phyloP scores from a whole-genome alignment of 805 yeast species.

The Metschnikowia rubicola region DNA sequence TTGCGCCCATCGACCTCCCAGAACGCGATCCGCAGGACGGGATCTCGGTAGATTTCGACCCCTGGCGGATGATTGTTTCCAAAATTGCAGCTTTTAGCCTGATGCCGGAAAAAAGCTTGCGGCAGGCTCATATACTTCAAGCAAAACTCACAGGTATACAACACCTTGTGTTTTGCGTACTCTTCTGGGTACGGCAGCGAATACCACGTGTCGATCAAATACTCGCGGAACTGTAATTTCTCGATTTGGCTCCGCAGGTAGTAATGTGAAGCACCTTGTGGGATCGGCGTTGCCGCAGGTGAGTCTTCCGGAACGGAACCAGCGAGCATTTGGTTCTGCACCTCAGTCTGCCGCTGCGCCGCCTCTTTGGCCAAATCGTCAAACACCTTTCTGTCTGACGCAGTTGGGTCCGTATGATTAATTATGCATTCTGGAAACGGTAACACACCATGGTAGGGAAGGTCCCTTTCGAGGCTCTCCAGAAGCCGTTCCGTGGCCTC shows the following conservation, averaged over 20 bases:
- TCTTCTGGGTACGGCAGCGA: slow-evolving; percentile 91
- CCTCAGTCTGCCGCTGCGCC: slow-evolving; percentile 27
- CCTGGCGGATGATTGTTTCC: slow-evolving; percentile 63
- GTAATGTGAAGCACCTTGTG: slow-evolving; percentile 18
- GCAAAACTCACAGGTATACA: slow-evolving; percentile 83
- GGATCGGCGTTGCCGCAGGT: slow-evolving; percentile 11
- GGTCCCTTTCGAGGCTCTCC: slow-evolving; percentile 8
- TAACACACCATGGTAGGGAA: slow-evolving; percentile 68
- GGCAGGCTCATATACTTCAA: slow-evolving; percentile 73
- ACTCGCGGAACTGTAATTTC: slow-evolving; percentile 66
- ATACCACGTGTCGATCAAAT: slow-evolving; percentile 87
- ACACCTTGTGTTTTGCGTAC: slow-evolving; percentile 55
- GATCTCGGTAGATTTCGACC: slow-evolving; percentile 39
- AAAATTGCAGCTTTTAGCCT: slow-evolving; percentile 59
- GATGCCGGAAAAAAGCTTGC: slow-evolving; percentile 65
- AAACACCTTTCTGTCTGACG: slow-evolving; percentile 49
- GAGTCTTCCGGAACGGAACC: slow-evolving; percentile 16
- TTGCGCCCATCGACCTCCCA: slow-evolving; percentile 77
- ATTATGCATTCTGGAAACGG: slow-evolving; percentile 58
- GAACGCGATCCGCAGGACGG: slow-evolving; percentile 25
- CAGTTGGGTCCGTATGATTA: slow-evolving; percentile 56
- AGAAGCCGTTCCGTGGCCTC: slow-evolving; percentile 6
- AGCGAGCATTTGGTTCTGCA: slow-evolving; percentile 7
- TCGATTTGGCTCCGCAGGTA: slow-evolving; percentile 43
- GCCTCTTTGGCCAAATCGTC: slow-evolving; percentile 16